Base-by-base conservation (phyloP, 2,329 filamentous ascomycete genomes). In the Trichoderma simmonsii region DNA sequence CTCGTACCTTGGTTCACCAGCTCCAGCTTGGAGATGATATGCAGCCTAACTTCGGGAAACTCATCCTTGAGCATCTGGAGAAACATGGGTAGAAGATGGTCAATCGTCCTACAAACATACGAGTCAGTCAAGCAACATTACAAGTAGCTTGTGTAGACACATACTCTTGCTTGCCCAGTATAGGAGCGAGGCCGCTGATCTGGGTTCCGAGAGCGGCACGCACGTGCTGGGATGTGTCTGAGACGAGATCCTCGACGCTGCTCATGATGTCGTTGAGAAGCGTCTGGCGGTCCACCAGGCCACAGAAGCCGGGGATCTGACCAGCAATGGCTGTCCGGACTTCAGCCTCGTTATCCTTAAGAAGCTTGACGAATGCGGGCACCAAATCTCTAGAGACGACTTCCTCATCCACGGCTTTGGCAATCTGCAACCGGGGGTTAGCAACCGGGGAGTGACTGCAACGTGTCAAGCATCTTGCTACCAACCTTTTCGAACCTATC, bases 21-120 rank as follows among this genome's bases (percentile, higher is more conserved):
- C 85, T 99, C 97, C 70, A 99, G 90, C 84, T 99, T 99, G n/a
- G 96, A 98, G 79, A 99, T 99, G 82, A 99, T 99, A 84, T 99
- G 97, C 73, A 99, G 90, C 74, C 96, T 92, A 66, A 99, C 96
- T 81, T 99, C 96, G 26, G 96, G 96, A 82, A 98, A 98, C 80
- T 99, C 96, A 79, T 99, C 96, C 88, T 98, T 99, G 78, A 99
- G 91, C 96, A 99, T 99, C 82, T 97, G 93, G 69, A 99, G 88
- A 83, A 99, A 98, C 95, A 99, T 99, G 69, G 96, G 96, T 59
- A 99, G 89, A 59, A 99, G 90, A 81, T 99, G 96, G 77, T 96
- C 92, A 76, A 97, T 98, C 34, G 96, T 99, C 83, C 93, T 96
- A 76, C 3, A 8, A 8, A 15, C 24, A 36, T 72, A 54, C 71